A percentile compares a stretch with the other conserved stretches of the same genome.
These are phyloP conservation scores for Liriodendron chinense DNA, from an alignment of 164 flowering plant species.

Conservation along the genomic window DNA sequence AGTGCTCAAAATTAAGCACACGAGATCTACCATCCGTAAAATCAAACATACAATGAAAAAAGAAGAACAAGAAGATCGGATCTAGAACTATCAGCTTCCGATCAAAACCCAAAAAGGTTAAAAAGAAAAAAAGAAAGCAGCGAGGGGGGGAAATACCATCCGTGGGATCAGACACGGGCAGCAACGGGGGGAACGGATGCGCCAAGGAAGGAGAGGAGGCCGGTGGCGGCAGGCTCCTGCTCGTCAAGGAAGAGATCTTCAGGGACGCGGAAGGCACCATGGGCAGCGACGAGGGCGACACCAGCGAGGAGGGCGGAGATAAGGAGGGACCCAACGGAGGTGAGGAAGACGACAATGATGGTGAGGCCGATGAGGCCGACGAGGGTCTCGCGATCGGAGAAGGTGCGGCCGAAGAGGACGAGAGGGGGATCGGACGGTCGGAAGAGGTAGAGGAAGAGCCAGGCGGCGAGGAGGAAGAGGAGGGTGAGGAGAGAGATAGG, in stretches of 20 bases:
- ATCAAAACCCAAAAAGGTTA: not conserved
- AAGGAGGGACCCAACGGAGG: slow-evolving; percentile 71
- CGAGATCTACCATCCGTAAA: no score
- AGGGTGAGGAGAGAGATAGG: slow-evolving; percentile 69
- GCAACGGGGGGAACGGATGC: slow-evolving; percentile 53
- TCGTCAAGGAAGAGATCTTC: slow-evolving; percentile 85
- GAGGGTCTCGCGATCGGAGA: slow-evolving; percentile 62
- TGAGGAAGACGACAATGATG: slow-evolving; percentile 59
- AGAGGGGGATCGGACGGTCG: slow-evolving; percentile 76
- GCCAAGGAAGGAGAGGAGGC: slow-evolving; percentile 78
- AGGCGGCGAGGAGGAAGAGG: slow-evolving; percentile 49
- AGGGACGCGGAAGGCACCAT: slow-evolving; percentile 71
- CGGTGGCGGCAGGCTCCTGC: slow-evolving; percentile 45
- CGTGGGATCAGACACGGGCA: slow-evolving; percentile 12
- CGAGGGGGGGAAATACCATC: not conserved
- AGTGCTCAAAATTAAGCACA: no score
- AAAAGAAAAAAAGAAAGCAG: not conserved
- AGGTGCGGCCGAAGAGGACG: slow-evolving; percentile 54
- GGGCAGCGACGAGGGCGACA: slow-evolving; percentile 47
- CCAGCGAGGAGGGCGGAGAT: slow-evolving; percentile 66
- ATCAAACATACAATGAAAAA: not conserved
- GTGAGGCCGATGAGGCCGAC: slow-evolving; percentile 38
- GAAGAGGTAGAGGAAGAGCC: slow-evolving; percentile 79
- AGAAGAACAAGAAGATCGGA: not conserved
- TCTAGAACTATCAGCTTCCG: not conserved